Percentiles rank a stretch among this genome's conserved stretches.
These are phyloP conservation scores for Termitomyces sp. DNA, from an alignment of 768 basidiomycete genomes.

Conservation along the genomic window DNA sequence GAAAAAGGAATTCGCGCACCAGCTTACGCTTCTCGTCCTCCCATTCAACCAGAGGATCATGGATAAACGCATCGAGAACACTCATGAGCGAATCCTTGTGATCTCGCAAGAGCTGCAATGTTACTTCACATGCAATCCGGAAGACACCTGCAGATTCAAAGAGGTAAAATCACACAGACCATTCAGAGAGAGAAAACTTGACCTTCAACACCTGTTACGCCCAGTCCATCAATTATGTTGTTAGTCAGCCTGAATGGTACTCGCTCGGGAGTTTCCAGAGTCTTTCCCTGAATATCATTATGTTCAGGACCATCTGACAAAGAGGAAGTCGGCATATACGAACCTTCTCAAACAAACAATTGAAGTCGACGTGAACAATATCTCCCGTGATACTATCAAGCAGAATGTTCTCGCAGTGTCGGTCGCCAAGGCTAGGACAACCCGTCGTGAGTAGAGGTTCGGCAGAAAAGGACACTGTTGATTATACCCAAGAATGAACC, in stretches of 20 bases:
- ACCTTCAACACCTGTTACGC: constrained; percentile 92
- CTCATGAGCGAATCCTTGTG: constrained; percentile 94
- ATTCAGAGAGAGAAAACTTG: constrained; percentile 1
- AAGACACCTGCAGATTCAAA: constrained; percentile 57
- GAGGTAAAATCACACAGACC: not conserved
- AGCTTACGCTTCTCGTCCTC: constrained; percentile 72
- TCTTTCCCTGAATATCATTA: constrained; percentile 48
- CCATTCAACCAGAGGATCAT: constrained; percentile 97
- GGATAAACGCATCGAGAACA: constrained; percentile 93
- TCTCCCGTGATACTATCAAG: constrained; percentile 87
- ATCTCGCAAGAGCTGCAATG: constrained; percentile 77
- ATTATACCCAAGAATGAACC: constrained; percentile 87
- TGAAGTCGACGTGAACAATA: constrained; percentile 95
- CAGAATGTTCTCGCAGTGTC: constrained; percentile 95
- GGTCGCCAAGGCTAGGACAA: constrained; percentile 78
- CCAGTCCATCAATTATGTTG: constrained; percentile 88
- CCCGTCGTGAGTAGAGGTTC: not conserved
- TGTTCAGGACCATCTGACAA: not conserved
- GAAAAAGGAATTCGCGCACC: constrained; percentile 24
- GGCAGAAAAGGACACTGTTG: not conserved
- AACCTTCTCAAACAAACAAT: constrained; percentile 96
- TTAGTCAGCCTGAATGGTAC: constrained; percentile 95
- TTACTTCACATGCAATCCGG: constrained; percentile 87
- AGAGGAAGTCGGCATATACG: constrained; percentile 1
- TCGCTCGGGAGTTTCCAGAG: constrained; percentile 80